Evolutionary conservation across 805 yeast species (phyloP), one percentile per base, ranked within the genome.

Genomic region (Wickerhamomyces bovis): DNA sequence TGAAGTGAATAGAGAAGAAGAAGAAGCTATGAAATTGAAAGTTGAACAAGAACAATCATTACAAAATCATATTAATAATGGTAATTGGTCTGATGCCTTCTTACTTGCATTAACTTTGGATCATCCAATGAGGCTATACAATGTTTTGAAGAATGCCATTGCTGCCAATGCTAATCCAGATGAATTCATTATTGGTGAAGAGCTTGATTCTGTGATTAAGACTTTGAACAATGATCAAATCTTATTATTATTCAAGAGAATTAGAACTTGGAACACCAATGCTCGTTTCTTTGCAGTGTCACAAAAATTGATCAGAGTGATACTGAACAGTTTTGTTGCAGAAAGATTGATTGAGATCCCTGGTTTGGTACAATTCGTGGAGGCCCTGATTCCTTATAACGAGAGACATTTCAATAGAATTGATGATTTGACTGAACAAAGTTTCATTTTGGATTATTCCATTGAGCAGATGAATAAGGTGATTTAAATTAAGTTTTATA

Each of bases 261-360:
- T 90, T 19, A 78, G 97, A 56, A 96, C 89, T 61, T 94, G 99
- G 99, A 94, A 94, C 63, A 83, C 95, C 40, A 92, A 89, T 64
- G 85, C 87, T 44, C 80, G 81, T 58, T 81, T 88, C 33, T 87
- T 87, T 59, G 80, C 77, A 44, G 77, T 88, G 46, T 86, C 96
- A 12, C 99, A 92, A 66, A 81, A 80, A 48, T 67, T 89, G 38
- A 72, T 92, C 44, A 73, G 78, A 53, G 82, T 86, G 21, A 66
- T 92, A 30, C 68, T 94, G 49, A 66, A 69, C 38, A 71, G 70
- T 41, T 78, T 79, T 54, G 69, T 75, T 19, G 69, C 83, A 26
- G 80, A 78, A 18, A 72, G 72, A 46, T 63, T 90, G 42, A 73
- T 77, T 52, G 80, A 78, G 55, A 75, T 86, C 36, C 81, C 81